Evolutionary conservation across 139 green algal genomes (phyloP), one percentile per base, ranked within the genome.

Genomic region (Monoraphidium neglectum): DNA sequence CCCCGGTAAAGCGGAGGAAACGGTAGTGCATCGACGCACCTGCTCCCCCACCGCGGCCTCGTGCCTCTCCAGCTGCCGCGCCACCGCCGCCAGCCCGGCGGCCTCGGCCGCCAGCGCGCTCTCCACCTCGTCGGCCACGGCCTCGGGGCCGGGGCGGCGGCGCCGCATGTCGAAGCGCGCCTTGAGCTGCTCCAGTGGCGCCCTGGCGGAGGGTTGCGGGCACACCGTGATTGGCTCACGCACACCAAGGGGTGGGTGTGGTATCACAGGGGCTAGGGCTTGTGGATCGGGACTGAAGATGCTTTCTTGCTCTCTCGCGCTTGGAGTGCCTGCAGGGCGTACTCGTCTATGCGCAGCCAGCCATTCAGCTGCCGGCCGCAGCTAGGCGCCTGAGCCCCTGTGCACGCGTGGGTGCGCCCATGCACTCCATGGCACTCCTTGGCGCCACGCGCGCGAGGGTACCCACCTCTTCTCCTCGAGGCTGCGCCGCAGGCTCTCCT

Each of bases 161-260:
- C 38, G n/a, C 16, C 60, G 60, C 30, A 77, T 30, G 16, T 30
- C 49, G 16, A 28, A 62, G 21, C 72, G 59, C 0, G 72, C 72
- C 32, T 70, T n/a, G 23, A 77, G 72, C 72, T 77, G 72, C 72
- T 77, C 57, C 59, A 77, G 33, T 10, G 59, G 72, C 15, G 59
- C 43, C 30, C 72, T 77, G 71, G 16, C 40, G 33, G 46, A 2
- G 4, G 26, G 37, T 6, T 16, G 32, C 30, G 4, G 24, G 26
- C n/a, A 40, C 3, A 36, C 37, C 15, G 5, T 30, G 32, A n/a
- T n/a, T n/a, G n/a, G n/a, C n/a, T n/a, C n/a, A n/a, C n/a, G n/a
- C n/a, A n/a, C n/a, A n/a, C n/a, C n/a, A n/a, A n/a, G 15, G 1
- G n/a, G 3, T 1, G 37, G 30, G 2, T 38, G 26, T 59, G 37